Evolutionary conservation across 1,284 basidiomycete species (phyloP).

Genomic region (Prillingera fragicola): DNA sequence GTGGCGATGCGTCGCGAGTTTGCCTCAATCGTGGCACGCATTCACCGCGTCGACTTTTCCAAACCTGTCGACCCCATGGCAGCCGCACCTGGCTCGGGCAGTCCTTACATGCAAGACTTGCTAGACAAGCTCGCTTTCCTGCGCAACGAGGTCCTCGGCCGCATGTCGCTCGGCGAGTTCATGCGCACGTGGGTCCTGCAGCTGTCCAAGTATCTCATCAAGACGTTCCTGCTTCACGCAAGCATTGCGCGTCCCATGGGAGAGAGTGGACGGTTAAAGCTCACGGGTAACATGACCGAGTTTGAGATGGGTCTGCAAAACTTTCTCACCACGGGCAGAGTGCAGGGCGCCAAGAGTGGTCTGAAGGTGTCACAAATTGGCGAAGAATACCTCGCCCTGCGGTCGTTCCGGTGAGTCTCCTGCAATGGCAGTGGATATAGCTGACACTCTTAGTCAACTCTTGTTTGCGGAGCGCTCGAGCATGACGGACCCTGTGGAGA

Average conservation of each 20-base stretch:
- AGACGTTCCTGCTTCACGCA: slow-evolving; percentile 79
- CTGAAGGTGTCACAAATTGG: slow-evolving; percentile 65
- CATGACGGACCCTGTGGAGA: slow-evolving; percentile 61
- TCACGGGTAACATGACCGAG: slow-evolving; percentile 92
- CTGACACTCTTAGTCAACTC: slow-evolving; percentile 37
- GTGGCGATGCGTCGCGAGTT: slow-evolving; percentile 71
- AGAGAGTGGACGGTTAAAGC: slow-evolving; percentile 81
- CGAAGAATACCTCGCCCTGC: slow-evolving; percentile 69
- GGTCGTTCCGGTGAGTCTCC: slow-evolving; percentile 67
- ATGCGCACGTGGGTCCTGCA: slow-evolving; percentile 62
- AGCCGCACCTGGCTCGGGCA: slow-evolving; percentile 61
- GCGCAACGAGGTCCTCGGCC: slow-evolving; percentile 65
- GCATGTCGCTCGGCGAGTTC: slow-evolving; percentile 64
- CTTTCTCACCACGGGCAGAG: slow-evolving; percentile 56
- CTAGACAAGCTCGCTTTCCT: slow-evolving; percentile 76
- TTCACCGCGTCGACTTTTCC: slow-evolving; percentile 77
- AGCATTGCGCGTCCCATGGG: slow-evolving; percentile 80
- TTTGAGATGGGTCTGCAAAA: slow-evolving; percentile 82
- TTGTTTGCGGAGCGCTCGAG: slow-evolving; percentile 75
- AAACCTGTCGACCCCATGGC: slow-evolving; percentile 59
- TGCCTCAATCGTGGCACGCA: slow-evolving; percentile 64
- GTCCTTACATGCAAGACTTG: slow-evolving; percentile 82
- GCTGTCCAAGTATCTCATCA: slow-evolving; percentile 69
- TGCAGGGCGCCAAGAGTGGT: slow-evolving; percentile 56
- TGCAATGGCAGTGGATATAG: too few relatives aligned